These are phyloP conservation scores for Aquilaria yunnanensis DNA, from an alignment of 345 rosid species.

Conservation along the genomic window DNA sequence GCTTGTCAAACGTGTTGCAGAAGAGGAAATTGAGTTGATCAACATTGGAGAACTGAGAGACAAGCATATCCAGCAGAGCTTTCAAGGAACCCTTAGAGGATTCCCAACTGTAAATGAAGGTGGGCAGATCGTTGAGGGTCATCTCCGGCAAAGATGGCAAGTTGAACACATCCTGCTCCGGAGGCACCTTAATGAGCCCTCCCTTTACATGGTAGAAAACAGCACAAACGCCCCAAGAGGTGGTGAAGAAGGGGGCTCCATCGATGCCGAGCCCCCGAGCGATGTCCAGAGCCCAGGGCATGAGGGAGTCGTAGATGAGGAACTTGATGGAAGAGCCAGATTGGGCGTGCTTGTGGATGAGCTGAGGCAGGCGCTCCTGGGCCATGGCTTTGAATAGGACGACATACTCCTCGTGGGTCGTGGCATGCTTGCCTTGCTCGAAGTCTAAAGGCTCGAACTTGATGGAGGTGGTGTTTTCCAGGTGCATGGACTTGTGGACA, in stretches of 20 bases:
- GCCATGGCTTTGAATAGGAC: slow-evolving; percentile 15
- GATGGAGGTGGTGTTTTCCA: slow-evolving; percentile 16
- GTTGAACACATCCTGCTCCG: slow-evolving; percentile 9
- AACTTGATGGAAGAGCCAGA: slow-evolving; percentile 9
- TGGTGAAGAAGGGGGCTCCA: slow-evolving; percentile 35
- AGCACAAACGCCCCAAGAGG: slow-evolving; percentile 29
- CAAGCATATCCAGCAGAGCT: slow-evolving; percentile 2
- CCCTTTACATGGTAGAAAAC: slow-evolving; percentile 26
- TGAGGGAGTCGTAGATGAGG: slow-evolving; percentile 32
- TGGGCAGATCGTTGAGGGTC: slow-evolving; percentile 27
- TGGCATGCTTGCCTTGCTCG: slow-evolving; percentile 22
- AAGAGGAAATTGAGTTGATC: slow-evolving; percentile 22
- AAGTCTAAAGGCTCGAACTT: slow-evolving; percentile 25
- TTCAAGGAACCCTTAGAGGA: slow-evolving; percentile 14
- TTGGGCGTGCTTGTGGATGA: slow-evolving; percentile 15
- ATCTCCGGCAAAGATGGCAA: slow-evolving; percentile 29
- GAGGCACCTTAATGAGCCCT: slow-evolving; percentile 18
- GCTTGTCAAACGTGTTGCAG: slow-evolving; percentile 29
- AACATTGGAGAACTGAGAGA: slow-evolving; percentile 25
- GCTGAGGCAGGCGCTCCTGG: slow-evolving; percentile 19
- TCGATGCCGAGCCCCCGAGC: slow-evolving; percentile 26
- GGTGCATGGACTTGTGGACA: slow-evolving; percentile 14
- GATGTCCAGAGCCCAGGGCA: slow-evolving; percentile 41
- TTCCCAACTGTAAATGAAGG: slow-evolving; percentile 13
- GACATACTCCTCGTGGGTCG: slow-evolving; percentile 15